These are phyloP conservation scores for Magnaporthales sp. DNA, from an alignment of 2,329 filamentous ascomycete genomes.

Conservation along the genomic window DNA sequence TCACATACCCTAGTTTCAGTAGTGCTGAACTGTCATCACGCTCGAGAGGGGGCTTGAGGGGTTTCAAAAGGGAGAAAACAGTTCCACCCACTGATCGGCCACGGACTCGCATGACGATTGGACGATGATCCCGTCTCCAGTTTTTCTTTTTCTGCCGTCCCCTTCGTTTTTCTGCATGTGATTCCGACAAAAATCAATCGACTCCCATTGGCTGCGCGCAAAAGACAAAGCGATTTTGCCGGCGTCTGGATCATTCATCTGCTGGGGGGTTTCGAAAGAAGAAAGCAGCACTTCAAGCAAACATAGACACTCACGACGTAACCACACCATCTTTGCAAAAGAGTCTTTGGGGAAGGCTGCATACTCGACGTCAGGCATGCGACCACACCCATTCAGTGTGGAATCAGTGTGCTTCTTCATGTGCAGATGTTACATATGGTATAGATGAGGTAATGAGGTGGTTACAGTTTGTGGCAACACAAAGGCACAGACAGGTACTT, in stretches of 20 bases:
- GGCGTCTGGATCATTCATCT: neutral
- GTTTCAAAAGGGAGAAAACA: neutral
- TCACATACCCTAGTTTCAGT: too few species aligned
- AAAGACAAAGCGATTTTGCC: neutral
- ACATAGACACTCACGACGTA: neutral
- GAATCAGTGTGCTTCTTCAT: neutral
- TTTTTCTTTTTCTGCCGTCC: neutral
- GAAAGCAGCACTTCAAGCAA: neutral
- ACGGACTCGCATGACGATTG: neutral
- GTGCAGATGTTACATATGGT: neutral
- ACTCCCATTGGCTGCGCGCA: neutral
- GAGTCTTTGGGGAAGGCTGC: neutral
- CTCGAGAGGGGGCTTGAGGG: neutral
- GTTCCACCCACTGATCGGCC: neutral
- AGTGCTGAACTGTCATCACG: neutral
- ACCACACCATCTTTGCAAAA: neutral
- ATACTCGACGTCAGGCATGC: neutral
- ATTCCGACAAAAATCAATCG: neutral
- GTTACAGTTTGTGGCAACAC: too few species aligned
- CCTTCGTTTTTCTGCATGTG: neutral
- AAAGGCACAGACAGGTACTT: neutral
- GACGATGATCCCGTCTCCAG: neutral
- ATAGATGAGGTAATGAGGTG: neutral
- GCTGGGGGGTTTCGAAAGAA: neutral
- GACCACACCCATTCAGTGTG: neutral